Conservation (phyloP, 2,329 filamentous ascomycete species). For the Penicillium sp. region DNA sequence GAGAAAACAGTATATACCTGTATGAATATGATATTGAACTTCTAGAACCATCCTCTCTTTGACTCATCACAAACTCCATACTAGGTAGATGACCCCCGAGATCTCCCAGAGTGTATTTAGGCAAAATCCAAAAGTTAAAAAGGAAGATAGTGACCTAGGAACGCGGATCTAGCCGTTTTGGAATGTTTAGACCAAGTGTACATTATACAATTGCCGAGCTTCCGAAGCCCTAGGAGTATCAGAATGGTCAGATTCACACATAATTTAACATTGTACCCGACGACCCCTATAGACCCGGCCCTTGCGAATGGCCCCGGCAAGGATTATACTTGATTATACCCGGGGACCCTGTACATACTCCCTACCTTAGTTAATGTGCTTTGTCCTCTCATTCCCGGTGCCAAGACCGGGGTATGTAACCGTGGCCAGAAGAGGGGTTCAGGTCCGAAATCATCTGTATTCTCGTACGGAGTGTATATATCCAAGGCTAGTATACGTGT, state of each 20-base stretch:
- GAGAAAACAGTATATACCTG: conserved; percentile 11
- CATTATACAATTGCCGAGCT: background rate
- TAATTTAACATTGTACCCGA: background rate
- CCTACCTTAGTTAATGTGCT: background rate
- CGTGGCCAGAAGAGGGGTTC: conserved; percentile 1
- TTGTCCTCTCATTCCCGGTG: background rate
- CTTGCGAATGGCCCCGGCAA: background rate
- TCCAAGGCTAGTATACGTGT: background rate
- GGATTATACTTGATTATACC: background rate
- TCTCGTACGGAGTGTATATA: too few relatives aligned
- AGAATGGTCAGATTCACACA: background rate
- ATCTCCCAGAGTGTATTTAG: background rate
- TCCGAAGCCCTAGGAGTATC: background rate
- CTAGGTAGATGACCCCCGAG: background rate
- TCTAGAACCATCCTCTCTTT: background rate
- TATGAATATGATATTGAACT: conserved; percentile 10
- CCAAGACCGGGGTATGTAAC: conserved; percentile 5
- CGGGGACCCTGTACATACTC: background rate
- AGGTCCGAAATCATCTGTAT: background rate
- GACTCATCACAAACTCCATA: background rate
- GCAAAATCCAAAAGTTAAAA: conserved; percentile 3
- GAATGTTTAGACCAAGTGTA: background rate
- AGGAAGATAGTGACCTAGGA: background rate
- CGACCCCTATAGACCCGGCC: background rate
- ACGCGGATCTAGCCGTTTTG: background rate